Evolutionary conservation across 2,329 filamentous ascomycete genomes (phyloP), one percentile per base, ranked within the genome.

Genomic region (Bretziella fagacearum): DNA sequence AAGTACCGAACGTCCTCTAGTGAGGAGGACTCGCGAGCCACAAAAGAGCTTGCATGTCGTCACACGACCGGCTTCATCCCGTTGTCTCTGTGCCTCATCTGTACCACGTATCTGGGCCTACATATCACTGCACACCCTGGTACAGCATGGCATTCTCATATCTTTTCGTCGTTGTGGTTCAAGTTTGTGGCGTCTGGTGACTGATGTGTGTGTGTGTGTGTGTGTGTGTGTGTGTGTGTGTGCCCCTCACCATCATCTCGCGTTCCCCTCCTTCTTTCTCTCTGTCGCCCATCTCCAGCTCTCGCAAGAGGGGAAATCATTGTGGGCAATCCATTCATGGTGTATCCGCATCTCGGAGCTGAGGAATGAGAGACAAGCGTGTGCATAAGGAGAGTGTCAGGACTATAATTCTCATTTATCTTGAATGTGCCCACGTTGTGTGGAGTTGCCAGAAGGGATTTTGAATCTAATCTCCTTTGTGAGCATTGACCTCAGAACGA

Each of bases 21-120:
- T 8, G 3, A 20, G 17, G 13, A 39, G 35, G 30, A n/a, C 35
- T 39, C 7, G 17, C 17, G 18, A 20, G 35, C 8, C 35, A 39
- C 35, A 39, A 18, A 6, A 22, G 18, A 23, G 2, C 35, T 23
- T n/a, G 3, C 4, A 39, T 39, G 17, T 32, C 10, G 41, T 44
- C 26, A 11, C 26, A 44, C 41, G 18, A 29, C 17, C 15, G 26
- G 25, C 41, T 44, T 44, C 41, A 17, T 44, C 26, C 41, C 15
- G 41, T 44, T 44, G 41, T 29, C 20, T 44, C 13, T 44, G 39
- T 26, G 39, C 20, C 25, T 41, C 4, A 6, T 26, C 17, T 41
- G 41, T 44, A 44, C 17, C 25, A 42, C 23, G 17, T 17, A 26
- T 42, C 15, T 39, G 35, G 27, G 13, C 11, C 4, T 30, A 15